Conservation (phyloP, 2,329 filamentous ascomycete species). For the Sphaceloma murrayae region DNA sequence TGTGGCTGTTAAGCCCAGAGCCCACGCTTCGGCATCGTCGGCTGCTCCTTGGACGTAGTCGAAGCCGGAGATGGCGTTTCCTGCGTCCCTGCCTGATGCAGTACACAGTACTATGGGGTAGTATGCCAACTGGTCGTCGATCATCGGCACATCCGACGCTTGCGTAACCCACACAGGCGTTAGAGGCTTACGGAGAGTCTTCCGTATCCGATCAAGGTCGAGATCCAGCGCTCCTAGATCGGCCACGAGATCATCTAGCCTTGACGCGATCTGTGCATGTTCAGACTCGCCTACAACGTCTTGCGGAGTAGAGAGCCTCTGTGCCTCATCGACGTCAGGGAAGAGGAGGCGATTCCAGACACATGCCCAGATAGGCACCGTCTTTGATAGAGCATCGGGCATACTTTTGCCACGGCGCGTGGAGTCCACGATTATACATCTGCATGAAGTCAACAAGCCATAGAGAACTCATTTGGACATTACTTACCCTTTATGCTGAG, state of each 20-base stretch:
- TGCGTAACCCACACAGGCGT: conserved; percentile 72
- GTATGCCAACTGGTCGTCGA: conserved; percentile 37
- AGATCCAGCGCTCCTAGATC: conserved; percentile 51
- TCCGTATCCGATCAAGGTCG: conserved; percentile 46
- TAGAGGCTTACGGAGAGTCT: conserved; percentile 59
- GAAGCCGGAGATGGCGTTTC: conserved; percentile 54
- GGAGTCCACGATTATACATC: conserved; percentile 81
- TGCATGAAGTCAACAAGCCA: conserved; percentile 25
- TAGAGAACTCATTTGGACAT: not conserved
- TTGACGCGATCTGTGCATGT: conserved; percentile 63
- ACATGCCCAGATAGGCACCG: conserved; percentile 84
- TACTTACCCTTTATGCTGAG: conserved; percentile 54
- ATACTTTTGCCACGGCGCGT: conserved; percentile 89
- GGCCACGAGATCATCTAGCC: conserved; percentile 48
- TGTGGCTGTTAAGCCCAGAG: conserved; percentile 62
- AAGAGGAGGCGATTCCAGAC: conserved; percentile 76
- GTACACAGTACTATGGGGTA: conserved; percentile 77
- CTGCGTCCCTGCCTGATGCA: conserved; percentile 61
- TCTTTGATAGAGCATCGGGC: conserved; percentile 91
- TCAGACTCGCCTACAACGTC: conserved; percentile 65
- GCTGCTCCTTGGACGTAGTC: conserved; percentile 90
- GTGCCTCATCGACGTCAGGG: conserved; percentile 41
- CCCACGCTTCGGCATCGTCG: conserved; percentile 93
- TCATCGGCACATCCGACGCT: conserved; percentile 35
- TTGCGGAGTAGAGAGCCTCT: conserved; percentile 60